Percentiles rank a stretch among this genome's conserved stretches.
phyloP scores from a whole-genome alignment of 1,284 basidiomycete species.

The Malassezia yamatoensis region DNA sequence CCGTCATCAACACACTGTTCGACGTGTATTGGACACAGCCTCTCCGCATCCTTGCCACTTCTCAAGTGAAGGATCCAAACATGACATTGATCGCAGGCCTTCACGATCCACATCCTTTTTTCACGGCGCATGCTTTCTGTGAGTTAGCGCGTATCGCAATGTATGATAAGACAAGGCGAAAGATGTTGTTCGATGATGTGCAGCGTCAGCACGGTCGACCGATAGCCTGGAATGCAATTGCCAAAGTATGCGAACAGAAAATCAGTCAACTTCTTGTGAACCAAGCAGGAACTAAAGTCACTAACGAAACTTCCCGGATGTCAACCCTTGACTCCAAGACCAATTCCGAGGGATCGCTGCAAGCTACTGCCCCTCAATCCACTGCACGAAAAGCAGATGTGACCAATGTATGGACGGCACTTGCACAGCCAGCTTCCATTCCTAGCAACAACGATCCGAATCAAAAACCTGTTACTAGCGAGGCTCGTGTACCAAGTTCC shows the following conservation, averaged over 20 bases:
- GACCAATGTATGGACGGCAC: constrained; percentile 9
- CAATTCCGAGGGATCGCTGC: neutral
- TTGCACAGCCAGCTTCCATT: neutral
- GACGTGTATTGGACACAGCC: constrained; percentile 37
- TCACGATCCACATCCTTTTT: constrained; percentile 25
- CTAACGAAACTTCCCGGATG: no score
- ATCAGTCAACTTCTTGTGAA: constrained; percentile 11
- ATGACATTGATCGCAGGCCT: constrained; percentile 26
- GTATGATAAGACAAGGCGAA: constrained; percentile 18
- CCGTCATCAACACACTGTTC: constrained; percentile 23
- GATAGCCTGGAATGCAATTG: constrained; percentile 21
- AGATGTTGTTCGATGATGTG: constrained; percentile 25
- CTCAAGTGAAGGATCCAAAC: constrained; percentile 20
- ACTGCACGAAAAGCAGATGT: neutral
- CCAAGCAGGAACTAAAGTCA: neutral
- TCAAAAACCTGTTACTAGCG: neutral
- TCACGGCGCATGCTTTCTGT: constrained; percentile 25
- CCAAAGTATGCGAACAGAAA: constrained; percentile 20
- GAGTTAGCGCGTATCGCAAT: constrained; percentile 24
- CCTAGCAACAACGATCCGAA: neutral
- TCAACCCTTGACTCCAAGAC: neutral
- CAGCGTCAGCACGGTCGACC: constrained; percentile 19
- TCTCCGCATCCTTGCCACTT: constrained; percentile 17
- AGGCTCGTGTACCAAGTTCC: neutral
- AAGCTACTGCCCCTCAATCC: constrained; percentile 2